A percentile compares a stretch with the other conserved stretches of the same genome.
Conservation (phyloP, 305 asterid genomes). For the Fraxinus angustifolia region DNA sequence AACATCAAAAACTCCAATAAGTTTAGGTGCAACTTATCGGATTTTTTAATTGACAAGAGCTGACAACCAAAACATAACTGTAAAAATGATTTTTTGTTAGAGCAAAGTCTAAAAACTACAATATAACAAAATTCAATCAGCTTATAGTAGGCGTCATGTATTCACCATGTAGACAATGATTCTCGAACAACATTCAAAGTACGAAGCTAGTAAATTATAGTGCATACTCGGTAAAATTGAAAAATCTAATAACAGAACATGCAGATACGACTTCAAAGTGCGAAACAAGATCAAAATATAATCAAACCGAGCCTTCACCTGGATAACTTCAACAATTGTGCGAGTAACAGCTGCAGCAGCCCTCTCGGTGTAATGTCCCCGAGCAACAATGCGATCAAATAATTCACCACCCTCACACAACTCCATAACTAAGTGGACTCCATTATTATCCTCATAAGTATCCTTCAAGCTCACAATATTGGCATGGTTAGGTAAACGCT, state of each 20-base stretch:
- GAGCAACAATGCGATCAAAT: conserved; percentile 55
- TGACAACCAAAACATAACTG: neutral
- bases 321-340: conserved; percentile 56
- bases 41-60: neutral
- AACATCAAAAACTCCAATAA: neutral
- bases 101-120: neutral
- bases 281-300: neutral
- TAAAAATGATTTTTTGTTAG: neutral
- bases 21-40: neutral
- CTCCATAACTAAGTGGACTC: conserved; percentile 60
- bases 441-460: conserved; percentile 48
- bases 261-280: neutral
- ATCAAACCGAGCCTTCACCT: conserved; percentile 31
- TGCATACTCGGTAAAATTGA: neutral
- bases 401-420: conserved; percentile 60
- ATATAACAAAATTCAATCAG: neutral
- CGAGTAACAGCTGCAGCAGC: conserved; percentile 57
- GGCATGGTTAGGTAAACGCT: conserved; percentile 46
- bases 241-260: conserved; percentile 3
- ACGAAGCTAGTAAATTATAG: neutral
- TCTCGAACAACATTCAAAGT: neutral
- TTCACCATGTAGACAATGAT: neutral
- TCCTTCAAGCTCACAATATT: conserved; percentile 57
- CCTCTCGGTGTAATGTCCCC: conserved; percentile 62
- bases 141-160: neutral